Evolutionary conservation across 345 rosid species (phyloP).

Genomic region (Punica granatum): DNA sequence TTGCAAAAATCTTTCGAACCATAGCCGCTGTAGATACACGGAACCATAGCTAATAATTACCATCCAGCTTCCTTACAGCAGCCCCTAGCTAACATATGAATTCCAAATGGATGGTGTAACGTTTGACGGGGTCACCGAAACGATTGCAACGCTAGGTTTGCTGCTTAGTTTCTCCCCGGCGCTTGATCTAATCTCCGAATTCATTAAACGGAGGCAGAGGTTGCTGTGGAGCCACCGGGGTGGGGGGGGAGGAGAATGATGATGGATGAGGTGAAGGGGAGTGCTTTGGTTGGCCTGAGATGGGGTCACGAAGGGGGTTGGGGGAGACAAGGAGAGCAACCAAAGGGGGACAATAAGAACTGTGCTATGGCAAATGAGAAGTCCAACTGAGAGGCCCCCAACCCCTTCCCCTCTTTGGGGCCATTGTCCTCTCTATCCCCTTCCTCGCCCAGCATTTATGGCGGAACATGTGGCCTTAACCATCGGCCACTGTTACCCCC

Average conservation of each 20-base stretch:
- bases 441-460: constrained; percentile 26
- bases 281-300: constrained; percentile 24
- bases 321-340: constrained; percentile 38
- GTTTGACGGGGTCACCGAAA: no score
- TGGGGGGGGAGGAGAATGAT: no score
- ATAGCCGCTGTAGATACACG: no score
- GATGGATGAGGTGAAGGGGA: background rate
- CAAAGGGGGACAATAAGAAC: constrained; percentile 35
- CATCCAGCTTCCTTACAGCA: no score
- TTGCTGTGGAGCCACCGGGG: background rate
- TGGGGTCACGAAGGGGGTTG: constrained; percentile 16
- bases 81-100: no score
- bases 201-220: background rate
- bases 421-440: background rate
- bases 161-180: no score
- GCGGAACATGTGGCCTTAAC: constrained; percentile 41
- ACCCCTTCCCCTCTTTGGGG: background rate
- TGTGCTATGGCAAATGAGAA: constrained; percentile 22
- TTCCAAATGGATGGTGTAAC: no score
- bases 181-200: no score
- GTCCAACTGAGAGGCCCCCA: constrained; percentile 7
- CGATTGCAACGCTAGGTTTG: no score
- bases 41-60: no score
- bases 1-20: no score
- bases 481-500: constrained; percentile 20